Evolutionary conservation across 2,329 filamentous ascomycete genomes (phyloP), one percentile per base, ranked within the genome.

Genomic region (Dactylellina cionopaga): DNA sequence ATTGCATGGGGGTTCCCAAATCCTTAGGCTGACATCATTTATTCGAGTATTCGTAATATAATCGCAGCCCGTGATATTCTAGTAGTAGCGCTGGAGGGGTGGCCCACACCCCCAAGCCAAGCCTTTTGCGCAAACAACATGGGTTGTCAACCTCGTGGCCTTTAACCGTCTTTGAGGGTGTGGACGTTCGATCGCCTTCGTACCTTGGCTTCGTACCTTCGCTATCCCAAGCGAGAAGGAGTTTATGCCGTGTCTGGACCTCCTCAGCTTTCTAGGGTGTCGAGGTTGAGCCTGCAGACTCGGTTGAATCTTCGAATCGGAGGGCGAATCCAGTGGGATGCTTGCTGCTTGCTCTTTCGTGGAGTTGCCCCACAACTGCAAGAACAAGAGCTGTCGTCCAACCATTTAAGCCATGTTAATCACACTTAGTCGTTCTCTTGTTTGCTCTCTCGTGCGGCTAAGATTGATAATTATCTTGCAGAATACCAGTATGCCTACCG

Each of bases 71-170:
- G 60, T 65, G 37, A 72, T 37, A 59, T 58, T 56, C 24, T 31
- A 52, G 29, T 47, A 29, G 19, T 66, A 66, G 62, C 62, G 62
- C 62, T 66, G 62, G 33, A 33, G 33, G 29, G 62, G 62, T 25
- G 47, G 49, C 29, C 41, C 41, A 54, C 49, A 54, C 43, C 43
- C 31, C 5, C 41, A 17, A 47, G 47, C 64, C 54, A 47, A 69
- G 47, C 24, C 15, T 19, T 58, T 71, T 63, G 54, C 66, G 68
- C 68, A 72, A 72, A 72, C 59, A 72, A 25, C 22, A 37, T 52
- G 51, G 66, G 56, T 60, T 71, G 66, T 71, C 66, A 64, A 72
- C 68, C 68, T 64, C 68, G 68, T 72, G 68, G 68, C 68, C 44
- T 15, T 55, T 47, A 70, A 19, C 56, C 49, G 37, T 47, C 46